Percentiles rank a stretch among this genome's conserved stretches.
Evolutionary conservation across 768 basidiomycete species (phyloP).

Genomic region (Lentinula boryana): DNA sequence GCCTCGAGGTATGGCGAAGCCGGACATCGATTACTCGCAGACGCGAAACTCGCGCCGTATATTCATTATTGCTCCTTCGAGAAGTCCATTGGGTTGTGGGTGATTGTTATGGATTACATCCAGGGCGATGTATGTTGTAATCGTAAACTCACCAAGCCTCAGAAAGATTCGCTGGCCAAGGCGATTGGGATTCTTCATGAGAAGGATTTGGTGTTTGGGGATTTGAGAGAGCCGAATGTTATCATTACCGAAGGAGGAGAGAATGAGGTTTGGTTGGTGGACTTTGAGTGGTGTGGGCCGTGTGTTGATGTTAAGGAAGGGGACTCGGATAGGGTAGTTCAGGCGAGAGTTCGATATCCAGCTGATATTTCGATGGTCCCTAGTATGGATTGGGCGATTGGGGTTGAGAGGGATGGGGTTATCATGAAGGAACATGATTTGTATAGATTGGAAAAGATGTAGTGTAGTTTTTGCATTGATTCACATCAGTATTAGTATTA

Average conservation of each 20-base stretch:
- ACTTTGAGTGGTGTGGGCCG: constrained; percentile 18
- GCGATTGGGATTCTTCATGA: constrained; percentile 13
- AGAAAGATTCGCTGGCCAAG: not conserved
- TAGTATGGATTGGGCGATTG: too few relatives aligned
- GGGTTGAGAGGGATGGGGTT: too few relatives aligned
- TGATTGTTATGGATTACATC: constrained; percentile 3
- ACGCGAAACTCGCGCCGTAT: not conserved
- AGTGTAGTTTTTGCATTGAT: too few relatives aligned
- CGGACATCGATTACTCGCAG: not conserved
- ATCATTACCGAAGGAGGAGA: not conserved
- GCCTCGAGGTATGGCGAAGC: not conserved
- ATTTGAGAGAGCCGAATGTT: constrained; percentile 12
- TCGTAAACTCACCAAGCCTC: not conserved
- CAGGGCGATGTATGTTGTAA: not conserved
- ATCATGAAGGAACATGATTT: too few relatives aligned
- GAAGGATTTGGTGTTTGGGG: constrained; percentile 14
- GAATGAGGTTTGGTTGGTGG: constrained; percentile 11
- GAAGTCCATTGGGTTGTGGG: not conserved
- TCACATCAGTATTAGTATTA: too few relatives aligned
- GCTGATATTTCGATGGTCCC: too few relatives aligned
- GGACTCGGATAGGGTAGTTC: too few relatives aligned
- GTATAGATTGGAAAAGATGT: too few relatives aligned
- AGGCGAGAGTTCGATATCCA: too few relatives aligned
- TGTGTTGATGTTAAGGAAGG: too few relatives aligned
- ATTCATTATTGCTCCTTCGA: not conserved